A percentile compares a stretch with the other conserved stretches of the same genome.
Evolutionary conservation across 2,329 filamentous ascomycete species (phyloP).

Genomic region (Hypoxylon sp.): DNA sequence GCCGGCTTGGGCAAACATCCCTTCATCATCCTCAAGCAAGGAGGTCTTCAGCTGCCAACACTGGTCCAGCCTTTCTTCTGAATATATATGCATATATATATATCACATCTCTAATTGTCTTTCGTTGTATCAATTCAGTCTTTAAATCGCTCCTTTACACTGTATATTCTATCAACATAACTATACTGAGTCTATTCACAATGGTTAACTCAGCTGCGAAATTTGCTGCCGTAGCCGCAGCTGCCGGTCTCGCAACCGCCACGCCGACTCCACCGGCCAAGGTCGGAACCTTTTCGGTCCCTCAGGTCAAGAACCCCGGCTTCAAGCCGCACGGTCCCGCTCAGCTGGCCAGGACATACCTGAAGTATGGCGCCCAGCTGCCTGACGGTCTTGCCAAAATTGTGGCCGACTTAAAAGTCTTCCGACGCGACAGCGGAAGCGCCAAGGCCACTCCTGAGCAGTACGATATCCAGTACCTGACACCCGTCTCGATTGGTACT

Average conservation of each 20-base stretch:
- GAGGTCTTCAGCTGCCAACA: slow-evolving; percentile 27
- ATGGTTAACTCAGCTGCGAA: slow-evolving; percentile 45
- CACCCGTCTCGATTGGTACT: slow-evolving; percentile 54
- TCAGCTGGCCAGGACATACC: slow-evolving; percentile 52
- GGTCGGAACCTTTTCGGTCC: slow-evolving; percentile 49
- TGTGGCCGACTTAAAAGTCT: slow-evolving; percentile 45
- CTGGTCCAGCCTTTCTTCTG: slow-evolving; percentile 13
- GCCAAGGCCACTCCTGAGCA: slow-evolving; percentile 50
- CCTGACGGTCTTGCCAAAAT: slow-evolving; percentile 49
- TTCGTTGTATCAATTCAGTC: slow-evolving; percentile 35
- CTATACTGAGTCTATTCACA: slow-evolving; percentile 18
- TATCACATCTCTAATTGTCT: slow-evolving; percentile 9
- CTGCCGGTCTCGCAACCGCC: slow-evolving; percentile 49
- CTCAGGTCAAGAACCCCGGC: slow-evolving; percentile 49
- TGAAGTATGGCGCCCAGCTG: slow-evolving; percentile 51
- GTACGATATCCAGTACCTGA: slow-evolving; percentile 54
- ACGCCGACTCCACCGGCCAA: slow-evolving; percentile 45
- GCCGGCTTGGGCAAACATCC: slow-evolving; percentile 7
- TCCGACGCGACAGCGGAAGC: slow-evolving; percentile 49
- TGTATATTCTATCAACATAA: slow-evolving; percentile 26
- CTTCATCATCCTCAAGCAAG: slow-evolving; percentile 30
- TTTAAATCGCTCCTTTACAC: slow-evolving; percentile 16
- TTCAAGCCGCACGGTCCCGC: slow-evolving; percentile 51
- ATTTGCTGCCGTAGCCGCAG: slow-evolving; percentile 44
- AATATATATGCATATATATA: slow-evolving; percentile 32